Evolutionary conservation across 306 rosid species (phyloP).

Genomic region (Citrullus amarus): DNA sequence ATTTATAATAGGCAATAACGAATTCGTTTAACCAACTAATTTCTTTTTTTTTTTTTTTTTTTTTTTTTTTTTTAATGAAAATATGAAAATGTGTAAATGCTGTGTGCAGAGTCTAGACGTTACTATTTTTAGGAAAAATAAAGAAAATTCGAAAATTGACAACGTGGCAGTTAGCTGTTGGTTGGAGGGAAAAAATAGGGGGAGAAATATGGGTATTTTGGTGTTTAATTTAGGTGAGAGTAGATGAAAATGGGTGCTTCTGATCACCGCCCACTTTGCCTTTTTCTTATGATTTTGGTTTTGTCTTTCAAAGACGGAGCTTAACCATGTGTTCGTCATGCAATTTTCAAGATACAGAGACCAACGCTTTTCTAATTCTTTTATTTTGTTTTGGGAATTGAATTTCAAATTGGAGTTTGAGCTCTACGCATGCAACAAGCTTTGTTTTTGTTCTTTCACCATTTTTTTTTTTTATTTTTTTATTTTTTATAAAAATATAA

Average conservation of each 20-base stretch:
- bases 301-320: neutral
- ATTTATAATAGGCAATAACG: neutral
- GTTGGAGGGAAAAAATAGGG: neutral
- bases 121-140: neutral
- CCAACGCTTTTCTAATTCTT: neutral
- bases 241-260: neutral
- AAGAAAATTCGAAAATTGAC: neutral
- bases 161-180: neutral
- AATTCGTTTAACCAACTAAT: neutral
- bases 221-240: conserved; percentile 2
- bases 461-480: too few relatives aligned
- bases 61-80: neutral
- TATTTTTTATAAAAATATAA: too few relatives aligned
- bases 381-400: neutral
- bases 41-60: neutral
- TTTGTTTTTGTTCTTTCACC: too few relatives aligned
- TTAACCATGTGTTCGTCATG: neutral
- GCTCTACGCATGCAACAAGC: neutral
- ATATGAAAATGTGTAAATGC: neutral
- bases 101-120: neutral
- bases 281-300: neutral
- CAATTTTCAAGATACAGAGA: neutral
- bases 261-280: neutral
- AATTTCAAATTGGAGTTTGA: neutral
- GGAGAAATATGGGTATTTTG: neutral